These are phyloP conservation scores for Populus simonii DNA, from an alignment of 345 rosid species.

Conservation along the genomic window DNA sequence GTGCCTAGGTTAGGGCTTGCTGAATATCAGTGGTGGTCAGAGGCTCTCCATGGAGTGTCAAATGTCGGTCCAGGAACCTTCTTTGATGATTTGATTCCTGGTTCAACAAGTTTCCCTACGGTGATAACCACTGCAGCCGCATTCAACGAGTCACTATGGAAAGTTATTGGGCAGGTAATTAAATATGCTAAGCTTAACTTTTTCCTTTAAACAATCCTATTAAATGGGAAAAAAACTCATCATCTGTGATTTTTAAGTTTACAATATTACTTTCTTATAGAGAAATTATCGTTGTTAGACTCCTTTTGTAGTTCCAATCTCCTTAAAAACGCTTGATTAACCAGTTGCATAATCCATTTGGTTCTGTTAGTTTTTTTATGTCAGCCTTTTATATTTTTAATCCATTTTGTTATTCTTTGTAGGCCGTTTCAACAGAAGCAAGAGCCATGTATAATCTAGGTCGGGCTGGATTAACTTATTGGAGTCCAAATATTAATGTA, in stretches of 20 bases:
- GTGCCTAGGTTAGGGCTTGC: constrained; percentile 39
- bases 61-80: constrained; percentile 32
- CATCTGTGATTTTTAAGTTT: too few species aligned
- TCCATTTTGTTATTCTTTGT: background rate
- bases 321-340: too few species aligned
- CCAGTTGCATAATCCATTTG: too few species aligned
- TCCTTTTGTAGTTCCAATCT: too few species aligned
- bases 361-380: background rate
- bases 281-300: too few species aligned
- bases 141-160: constrained; percentile 43
- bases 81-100: constrained; percentile 29
- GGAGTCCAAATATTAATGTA: constrained; percentile 50
- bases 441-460: constrained; percentile 55
- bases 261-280: too few species aligned
- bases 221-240: too few species aligned
- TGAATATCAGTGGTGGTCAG: constrained; percentile 47
- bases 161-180: constrained; percentile 39
- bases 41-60: constrained; percentile 50
- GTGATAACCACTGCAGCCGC: constrained; percentile 38
- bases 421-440: constrained; percentile 54
- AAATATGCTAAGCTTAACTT: too few species aligned
- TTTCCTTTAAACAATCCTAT: too few species aligned
- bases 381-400: background rate
- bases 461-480: constrained; percentile 38
- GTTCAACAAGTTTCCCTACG: constrained; percentile 45